Evolutionary conservation across 257 asterid species (phyloP).

Genomic region (Solanum virginianum): DNA sequence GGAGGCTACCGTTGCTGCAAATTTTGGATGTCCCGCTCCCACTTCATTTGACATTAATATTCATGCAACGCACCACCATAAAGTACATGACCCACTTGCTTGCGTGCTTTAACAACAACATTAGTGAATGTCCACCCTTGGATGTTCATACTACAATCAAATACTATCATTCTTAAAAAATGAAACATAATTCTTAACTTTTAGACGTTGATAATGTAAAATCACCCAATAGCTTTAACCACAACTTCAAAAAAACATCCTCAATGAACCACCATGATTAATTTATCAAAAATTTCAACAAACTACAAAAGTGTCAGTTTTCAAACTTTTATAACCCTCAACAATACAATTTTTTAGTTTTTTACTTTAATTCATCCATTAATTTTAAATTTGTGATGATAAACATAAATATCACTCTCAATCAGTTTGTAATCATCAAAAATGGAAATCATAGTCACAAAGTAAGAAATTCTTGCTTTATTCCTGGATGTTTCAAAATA

Average conservation of each 20-base stretch:
- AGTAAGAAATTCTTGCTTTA: not conserved
- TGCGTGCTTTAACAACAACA: not conserved
- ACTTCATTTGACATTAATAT: constrained; percentile 31
- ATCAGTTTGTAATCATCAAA: not conserved
- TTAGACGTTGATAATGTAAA: not conserved
- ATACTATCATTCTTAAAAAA: not conserved
- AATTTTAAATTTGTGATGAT: not conserved
- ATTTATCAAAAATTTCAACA: not conserved
- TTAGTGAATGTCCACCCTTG: constrained; percentile 26
- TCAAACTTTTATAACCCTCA: not conserved
- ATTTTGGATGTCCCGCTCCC: constrained; percentile 28
- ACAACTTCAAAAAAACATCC: not conserved
- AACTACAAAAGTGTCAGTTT: not conserved
- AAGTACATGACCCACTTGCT: not conserved
- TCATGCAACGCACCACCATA: no score
- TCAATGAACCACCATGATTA: not conserved
- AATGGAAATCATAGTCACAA: not conserved
- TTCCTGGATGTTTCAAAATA: not conserved
- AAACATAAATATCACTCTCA: not conserved
- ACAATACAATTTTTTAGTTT: not conserved
- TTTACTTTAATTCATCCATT: not conserved
- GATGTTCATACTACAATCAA: constrained; percentile 23
- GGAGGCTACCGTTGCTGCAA: constrained; percentile 26
- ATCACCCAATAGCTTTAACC: not conserved
- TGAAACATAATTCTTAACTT: not conserved